These are phyloP conservation scores for Cnidoscolus chayamansa DNA, from an alignment of 441 rosid species.

Conservation along the genomic window DNA sequence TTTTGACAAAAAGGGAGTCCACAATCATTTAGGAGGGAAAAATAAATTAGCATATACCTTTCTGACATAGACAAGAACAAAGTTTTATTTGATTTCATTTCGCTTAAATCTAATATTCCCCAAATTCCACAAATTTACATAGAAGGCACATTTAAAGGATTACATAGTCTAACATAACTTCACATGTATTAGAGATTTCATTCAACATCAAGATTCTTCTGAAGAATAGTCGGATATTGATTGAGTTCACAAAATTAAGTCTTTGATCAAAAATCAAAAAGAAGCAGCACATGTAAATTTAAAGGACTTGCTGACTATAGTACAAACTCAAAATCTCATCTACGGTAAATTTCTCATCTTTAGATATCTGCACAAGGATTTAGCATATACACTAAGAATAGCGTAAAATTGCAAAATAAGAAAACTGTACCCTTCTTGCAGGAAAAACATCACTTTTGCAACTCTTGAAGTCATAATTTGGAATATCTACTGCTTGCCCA, in stretches of 20 bases:
- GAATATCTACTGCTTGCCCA: slow-evolving; percentile 87
- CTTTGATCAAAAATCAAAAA: not conserved
- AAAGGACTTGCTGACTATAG: not conserved
- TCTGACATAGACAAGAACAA: not conserved
- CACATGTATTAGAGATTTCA: too few relatives aligned
- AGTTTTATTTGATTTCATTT: not conserved
- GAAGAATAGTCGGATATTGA: not conserved
- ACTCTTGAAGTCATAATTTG: slow-evolving; percentile 92
- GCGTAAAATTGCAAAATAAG: slow-evolving; percentile 12
- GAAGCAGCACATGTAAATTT: not conserved
- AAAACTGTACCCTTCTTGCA: slow-evolving; percentile 72
- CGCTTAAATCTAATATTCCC: not conserved
- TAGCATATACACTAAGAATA: not conserved
- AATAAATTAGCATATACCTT: not conserved
- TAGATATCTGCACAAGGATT: slow-evolving; percentile 1
- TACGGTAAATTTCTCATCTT: not conserved
- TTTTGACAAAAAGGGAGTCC: not conserved
- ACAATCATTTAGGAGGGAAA: not conserved
- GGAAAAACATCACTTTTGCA: slow-evolving; percentile 72
- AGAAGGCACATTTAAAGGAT: too few relatives aligned
- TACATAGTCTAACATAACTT: too few relatives aligned
- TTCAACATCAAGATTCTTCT: too few relatives aligned
- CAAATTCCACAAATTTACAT: not conserved
- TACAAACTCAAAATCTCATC: too few relatives aligned
- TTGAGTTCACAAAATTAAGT: not conserved